phyloP scores from a whole-genome alignment of 768 basidiomycete species.

The Boletus vinaceobasis region DNA sequence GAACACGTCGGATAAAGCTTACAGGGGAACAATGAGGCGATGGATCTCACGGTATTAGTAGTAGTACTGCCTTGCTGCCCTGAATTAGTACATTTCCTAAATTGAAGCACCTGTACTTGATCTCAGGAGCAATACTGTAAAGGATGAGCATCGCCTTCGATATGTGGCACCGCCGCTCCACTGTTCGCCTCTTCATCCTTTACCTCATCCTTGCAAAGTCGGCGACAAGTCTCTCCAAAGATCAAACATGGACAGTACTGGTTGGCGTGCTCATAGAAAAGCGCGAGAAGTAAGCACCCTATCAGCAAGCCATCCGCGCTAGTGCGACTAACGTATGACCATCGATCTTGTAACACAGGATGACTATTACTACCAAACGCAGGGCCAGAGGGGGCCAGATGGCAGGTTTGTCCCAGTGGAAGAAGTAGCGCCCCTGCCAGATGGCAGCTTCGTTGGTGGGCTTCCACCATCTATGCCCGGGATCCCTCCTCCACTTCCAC shows the following conservation, averaged over 20 bases:
- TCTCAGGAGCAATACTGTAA: too few relatives aligned
- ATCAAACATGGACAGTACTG: slow-evolving; percentile 63
- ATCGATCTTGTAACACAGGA: slow-evolving; percentile 29
- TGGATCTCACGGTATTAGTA: not conserved
- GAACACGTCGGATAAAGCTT: slow-evolving; percentile 69
- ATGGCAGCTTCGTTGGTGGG: slow-evolving; percentile 54
- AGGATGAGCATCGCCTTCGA: not conserved
- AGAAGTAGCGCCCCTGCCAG: slow-evolving; percentile 58
- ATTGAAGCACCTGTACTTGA: not conserved
- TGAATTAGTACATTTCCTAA: not conserved
- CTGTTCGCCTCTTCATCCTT: not conserved
- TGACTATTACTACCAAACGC: slow-evolving; percentile 21
- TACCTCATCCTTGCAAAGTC: not conserved
- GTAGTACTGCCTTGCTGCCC: not conserved
- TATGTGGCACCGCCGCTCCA: not conserved
- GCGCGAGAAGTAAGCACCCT: slow-evolving; percentile 48
- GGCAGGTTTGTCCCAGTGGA: slow-evolving; percentile 54
- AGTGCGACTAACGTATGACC: not conserved
- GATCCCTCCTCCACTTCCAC: slow-evolving; percentile 42
- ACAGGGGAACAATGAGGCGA: not conserved
- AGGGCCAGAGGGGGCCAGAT: slow-evolving; percentile 42
- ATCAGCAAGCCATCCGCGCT: not conserved
- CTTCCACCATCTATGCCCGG: slow-evolving; percentile 38
- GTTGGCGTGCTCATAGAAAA: slow-evolving; percentile 69
- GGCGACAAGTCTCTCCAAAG: not conserved